These are phyloP conservation scores for Abrus pulchellus DNA, from an alignment of 306 rosid species.

Conservation along the genomic window DNA sequence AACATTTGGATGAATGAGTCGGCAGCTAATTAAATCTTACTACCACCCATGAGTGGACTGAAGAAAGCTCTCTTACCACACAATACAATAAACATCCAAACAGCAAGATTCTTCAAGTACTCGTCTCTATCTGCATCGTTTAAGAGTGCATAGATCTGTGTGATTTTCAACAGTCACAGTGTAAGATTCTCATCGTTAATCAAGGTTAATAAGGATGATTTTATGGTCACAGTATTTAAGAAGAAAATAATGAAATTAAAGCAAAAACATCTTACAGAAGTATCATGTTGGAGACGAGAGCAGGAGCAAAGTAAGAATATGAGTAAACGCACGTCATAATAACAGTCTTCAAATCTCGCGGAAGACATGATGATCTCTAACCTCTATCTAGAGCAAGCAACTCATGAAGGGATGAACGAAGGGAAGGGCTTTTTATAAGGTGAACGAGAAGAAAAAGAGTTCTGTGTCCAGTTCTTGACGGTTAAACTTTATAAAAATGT, in stretches of 20 bases:
- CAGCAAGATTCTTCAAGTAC: no score
- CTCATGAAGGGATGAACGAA: no score
- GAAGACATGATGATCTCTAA: background rate
- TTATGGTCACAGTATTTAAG: background rate
- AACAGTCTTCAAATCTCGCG: background rate
- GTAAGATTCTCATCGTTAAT: background rate
- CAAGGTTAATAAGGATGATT: background rate
- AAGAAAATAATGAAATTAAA: background rate
- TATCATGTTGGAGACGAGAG: no score
- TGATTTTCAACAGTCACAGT: background rate
- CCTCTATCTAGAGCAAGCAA: background rate
- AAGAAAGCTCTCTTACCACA: constrained; percentile 83
- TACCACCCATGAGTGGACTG: constrained; percentile 81
- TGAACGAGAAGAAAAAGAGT: constrained; percentile 4
- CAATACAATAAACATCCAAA: no score
- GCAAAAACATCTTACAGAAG: background rate
- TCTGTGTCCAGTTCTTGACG: background rate
- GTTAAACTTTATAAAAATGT: background rate
- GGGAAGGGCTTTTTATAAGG: constrained; percentile 57
- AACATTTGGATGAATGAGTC: constrained; percentile 98
- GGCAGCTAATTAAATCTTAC: constrained; percentile 84
- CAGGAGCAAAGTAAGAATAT: no score
- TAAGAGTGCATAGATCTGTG: constrained; percentile 23
- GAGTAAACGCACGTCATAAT: no score
- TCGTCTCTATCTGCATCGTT: background rate